Conservation (phyloP, 2,329 filamentous ascomycete genomes). For the Apiospora koreana region DNA sequence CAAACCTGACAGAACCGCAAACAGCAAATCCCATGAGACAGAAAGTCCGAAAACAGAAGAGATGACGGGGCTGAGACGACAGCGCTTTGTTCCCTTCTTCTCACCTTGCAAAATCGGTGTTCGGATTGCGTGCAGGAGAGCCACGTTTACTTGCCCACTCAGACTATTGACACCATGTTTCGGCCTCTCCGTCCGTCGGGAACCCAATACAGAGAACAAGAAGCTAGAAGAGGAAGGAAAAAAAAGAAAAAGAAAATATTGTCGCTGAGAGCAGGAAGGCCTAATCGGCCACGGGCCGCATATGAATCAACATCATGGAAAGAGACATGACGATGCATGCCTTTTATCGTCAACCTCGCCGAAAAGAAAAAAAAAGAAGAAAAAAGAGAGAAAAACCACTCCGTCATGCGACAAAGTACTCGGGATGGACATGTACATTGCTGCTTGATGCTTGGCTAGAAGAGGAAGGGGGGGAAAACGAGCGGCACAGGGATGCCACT, state of each 20-base stretch:
- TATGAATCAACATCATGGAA: neutral
- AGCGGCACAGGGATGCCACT: neutral
- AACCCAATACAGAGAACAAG: neutral
- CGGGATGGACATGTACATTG: neutral
- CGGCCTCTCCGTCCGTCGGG: neutral
- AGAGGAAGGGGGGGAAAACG: neutral
- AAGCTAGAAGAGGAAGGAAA: neutral
- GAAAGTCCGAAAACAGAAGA: neutral
- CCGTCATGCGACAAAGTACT: neutral
- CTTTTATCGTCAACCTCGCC: neutral
- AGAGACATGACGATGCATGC: neutral
- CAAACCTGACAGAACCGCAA: neutral
- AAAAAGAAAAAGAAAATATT: neutral
- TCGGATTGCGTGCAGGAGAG: neutral
- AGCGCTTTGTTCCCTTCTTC: neutral
- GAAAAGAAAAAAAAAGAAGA: neutral
- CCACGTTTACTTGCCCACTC: constrained; percentile 1
- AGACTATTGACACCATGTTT: neutral
- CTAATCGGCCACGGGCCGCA: neutral
- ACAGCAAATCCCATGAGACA: neutral
- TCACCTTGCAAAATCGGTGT: neutral
- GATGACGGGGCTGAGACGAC: neutral
- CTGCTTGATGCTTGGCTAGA: neutral
- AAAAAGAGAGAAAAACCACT: too few relatives aligned
- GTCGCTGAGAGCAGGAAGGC: neutral